Conservation (phyloP, 1,284 basidiomycete species). For the Bondarzewia mesenterica region DNA sequence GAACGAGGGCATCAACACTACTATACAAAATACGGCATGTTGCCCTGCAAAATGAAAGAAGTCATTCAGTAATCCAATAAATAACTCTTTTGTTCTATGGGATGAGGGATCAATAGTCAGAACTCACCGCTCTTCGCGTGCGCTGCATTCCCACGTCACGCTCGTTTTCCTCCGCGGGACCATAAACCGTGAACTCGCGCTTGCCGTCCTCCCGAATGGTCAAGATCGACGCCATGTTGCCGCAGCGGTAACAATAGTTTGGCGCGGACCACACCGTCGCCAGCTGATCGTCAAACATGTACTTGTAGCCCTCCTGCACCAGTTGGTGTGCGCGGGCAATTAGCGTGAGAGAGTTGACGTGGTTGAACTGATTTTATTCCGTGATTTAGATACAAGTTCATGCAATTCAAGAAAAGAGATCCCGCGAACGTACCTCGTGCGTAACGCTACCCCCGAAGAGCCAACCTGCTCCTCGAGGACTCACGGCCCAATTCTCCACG, state of each 20-base stretch:
- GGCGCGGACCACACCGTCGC: slow-evolving; percentile 99
- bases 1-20: background rate
- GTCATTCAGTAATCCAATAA: background rate
- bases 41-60: background rate
- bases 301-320: slow-evolving; percentile 95
- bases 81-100: background rate
- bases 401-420: background rate
- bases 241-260: slow-evolving; percentile 89
- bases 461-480: slow-evolving; percentile 93
- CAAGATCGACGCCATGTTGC: slow-evolving; percentile 74
- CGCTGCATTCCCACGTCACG: slow-evolving; percentile 59
- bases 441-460: slow-evolving; percentile 88
- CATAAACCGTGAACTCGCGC: slow-evolving; percentile 70
- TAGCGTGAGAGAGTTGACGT: slow-evolving; percentile 76
- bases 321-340: slow-evolving; percentile 94
- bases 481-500: slow-evolving; percentile 92
- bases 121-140: slow-evolving; percentile 53
- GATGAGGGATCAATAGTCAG: background rate
- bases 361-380: slow-evolving; percentile 96
- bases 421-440: slow-evolving; percentile 54
- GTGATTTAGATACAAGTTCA: too few species aligned
- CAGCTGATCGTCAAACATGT: slow-evolving; percentile 92
- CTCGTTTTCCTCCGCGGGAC: slow-evolving; percentile 81
- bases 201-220: slow-evolving; percentile 61
- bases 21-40: slow-evolving; percentile 7